A percentile compares a stretch with the other conserved stretches of the same genome.
These are phyloP conservation scores for Alternaria postmessia DNA, from an alignment of 2,329 filamentous ascomycete species.

Conservation along the genomic window DNA sequence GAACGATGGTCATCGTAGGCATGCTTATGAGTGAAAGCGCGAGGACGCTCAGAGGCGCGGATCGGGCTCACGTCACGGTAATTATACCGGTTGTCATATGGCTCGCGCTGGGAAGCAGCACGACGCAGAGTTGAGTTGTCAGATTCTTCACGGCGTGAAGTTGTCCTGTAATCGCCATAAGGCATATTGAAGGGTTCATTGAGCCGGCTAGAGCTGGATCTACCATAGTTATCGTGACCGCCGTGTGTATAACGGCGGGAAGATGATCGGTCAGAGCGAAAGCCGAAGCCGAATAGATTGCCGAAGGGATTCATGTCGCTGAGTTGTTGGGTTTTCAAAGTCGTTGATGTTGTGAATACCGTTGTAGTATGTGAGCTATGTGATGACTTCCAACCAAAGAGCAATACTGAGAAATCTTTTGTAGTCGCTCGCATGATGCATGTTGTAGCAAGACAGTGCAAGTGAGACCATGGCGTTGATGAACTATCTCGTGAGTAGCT, in stretches of 20 bases:
- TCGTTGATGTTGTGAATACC: not conserved
- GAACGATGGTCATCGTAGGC: not conserved
- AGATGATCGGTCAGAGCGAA: not conserved
- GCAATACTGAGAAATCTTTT: not conserved
- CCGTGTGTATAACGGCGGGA: not conserved
- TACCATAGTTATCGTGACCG: not conserved
- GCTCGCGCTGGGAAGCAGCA: not conserved
- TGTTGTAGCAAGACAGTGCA: not conserved
- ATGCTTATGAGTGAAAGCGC: not conserved
- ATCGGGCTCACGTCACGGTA: not conserved
- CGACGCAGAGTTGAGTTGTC: not conserved
- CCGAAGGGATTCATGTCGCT: not conserved
- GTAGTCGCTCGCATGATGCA: fast-evolving
- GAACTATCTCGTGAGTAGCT: not conserved
- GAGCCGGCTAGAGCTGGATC: not conserved
- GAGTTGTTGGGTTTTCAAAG: not conserved
- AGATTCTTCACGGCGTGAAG: not conserved
- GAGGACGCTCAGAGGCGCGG: not conserved
- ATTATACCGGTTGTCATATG: not conserved
- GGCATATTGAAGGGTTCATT: not conserved
- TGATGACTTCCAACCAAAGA: not conserved
- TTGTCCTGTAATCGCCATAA: not conserved
- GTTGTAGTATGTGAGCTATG: not conserved
- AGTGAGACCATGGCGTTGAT: not conserved
- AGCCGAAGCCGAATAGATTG: not conserved